Evolutionary conservation across 2,329 filamentous ascomycete genomes (phyloP).

Genomic region (Aspergillus aculeatus): DNA sequence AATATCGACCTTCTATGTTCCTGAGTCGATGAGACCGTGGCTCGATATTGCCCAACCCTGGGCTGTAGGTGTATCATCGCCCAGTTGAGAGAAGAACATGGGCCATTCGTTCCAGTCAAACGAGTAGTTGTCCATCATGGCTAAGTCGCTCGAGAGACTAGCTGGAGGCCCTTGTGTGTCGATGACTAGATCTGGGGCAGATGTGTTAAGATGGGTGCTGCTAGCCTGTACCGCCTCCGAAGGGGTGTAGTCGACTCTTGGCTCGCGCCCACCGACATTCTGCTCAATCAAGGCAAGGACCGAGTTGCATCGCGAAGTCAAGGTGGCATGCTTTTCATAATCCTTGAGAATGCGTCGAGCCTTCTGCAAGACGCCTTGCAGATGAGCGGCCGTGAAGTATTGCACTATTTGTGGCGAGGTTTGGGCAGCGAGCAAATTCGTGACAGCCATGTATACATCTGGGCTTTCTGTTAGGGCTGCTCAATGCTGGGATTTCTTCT

Average conservation of each 20-base stretch:
- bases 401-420: conserved; percentile 7
- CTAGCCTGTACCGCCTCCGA: too few species aligned
- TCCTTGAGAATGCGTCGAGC: background rate
- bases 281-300: background rate
- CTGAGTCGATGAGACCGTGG: too few species aligned
- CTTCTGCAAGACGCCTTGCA: background rate
- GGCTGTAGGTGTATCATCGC: background rate
- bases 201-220: background rate
- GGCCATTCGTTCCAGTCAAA: conserved; percentile 19
- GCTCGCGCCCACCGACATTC: too few species aligned
- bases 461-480: too few species aligned
- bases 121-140: conserved; percentile 6
- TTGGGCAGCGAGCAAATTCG: conserved; percentile 13
- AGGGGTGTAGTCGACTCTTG: background rate
- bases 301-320: background rate
- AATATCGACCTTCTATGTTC: background rate
- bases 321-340: background rate
- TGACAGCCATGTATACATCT: conserved; percentile 17
- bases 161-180: background rate
- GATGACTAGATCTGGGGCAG: background rate
- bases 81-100: conserved; percentile 15
- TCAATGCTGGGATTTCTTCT: background rate
- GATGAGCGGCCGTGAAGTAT: conserved; percentile 4
- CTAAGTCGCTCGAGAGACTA: background rate
- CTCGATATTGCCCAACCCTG: conserved; percentile 15